Conservation (phyloP, 2,329 filamentous ascomycete species). For the Thermothelomyces thermophilus region DNA sequence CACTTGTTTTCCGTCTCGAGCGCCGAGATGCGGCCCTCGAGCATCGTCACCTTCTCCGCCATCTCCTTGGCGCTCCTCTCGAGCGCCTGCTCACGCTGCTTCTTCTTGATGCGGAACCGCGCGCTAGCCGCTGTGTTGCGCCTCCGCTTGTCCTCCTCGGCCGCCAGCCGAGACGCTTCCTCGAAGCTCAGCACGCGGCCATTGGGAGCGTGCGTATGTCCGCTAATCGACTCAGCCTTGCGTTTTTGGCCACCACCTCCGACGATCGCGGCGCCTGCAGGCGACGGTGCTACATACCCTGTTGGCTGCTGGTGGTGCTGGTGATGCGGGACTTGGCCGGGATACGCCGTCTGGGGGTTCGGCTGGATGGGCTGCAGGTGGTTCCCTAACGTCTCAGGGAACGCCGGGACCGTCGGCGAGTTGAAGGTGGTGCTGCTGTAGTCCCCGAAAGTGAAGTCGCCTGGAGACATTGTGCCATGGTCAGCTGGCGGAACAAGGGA, state of each 20-base stretch:
- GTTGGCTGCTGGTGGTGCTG: constrained; percentile 7
- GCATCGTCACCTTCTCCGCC: constrained; percentile 65
- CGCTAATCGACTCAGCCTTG: constrained; percentile 36
- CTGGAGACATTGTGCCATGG: constrained; percentile 45
- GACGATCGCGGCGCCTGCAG: constrained; percentile 4
- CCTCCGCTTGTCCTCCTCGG: constrained; percentile 84
- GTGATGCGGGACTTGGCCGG: constrained; percentile 24
- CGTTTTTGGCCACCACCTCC: constrained; percentile 36
- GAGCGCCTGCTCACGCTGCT: constrained; percentile 82
- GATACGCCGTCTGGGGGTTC: constrained; percentile 41
- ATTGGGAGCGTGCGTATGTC: constrained; percentile 2
- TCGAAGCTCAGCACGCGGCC: constrained; percentile 52
- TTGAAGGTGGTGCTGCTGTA: constrained; percentile 46
- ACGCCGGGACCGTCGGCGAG: constrained; percentile 42
- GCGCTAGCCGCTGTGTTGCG: constrained; percentile 85
- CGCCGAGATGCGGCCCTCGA: constrained; percentile 68
- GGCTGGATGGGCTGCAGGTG: constrained; percentile 47
- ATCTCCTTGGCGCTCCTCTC: constrained; percentile 79
- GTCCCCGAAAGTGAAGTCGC: constrained; percentile 52
- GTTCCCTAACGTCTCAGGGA: constrained; percentile 35
- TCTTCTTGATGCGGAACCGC: constrained; percentile 91
- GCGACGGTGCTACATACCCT: constrained; percentile 24
- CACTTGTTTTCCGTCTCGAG: constrained; percentile 80
- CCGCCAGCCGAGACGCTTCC: constrained; percentile 64
- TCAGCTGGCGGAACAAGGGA: constrained; percentile 30